Conservation (phyloP, 2,329 filamentous ascomycete genomes). For the Colletotrichum caudatum region DNA sequence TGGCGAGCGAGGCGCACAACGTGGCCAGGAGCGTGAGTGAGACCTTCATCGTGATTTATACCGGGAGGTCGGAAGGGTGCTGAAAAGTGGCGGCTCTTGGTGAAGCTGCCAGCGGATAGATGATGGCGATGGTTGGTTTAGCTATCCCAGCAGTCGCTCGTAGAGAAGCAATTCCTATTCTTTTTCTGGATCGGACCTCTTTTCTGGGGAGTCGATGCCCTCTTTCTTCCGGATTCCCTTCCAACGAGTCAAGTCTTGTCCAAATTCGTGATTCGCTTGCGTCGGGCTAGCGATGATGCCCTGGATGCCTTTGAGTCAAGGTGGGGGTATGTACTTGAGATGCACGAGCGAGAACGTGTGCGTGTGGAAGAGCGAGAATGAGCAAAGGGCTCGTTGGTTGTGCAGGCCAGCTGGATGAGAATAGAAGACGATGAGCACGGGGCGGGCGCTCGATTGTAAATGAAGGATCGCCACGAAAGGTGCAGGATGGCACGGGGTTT, state of each 20-base stretch:
- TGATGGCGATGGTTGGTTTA: neutral
- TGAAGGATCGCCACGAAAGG: constrained; percentile 1
- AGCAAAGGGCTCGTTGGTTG: neutral
- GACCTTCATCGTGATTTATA: constrained; percentile 55
- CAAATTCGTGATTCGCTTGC: constrained; percentile 11
- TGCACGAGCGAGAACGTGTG: neutral
- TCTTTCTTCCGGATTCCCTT: neutral
- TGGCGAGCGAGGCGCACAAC: constrained; percentile 59
- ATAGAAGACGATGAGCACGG: neutral
- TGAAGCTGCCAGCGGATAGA: constrained; percentile 20
- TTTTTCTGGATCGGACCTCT: constrained; percentile 23
- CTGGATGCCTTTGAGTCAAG: constrained; percentile 15
- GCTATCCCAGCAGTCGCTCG: neutral
- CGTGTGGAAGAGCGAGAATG: constrained; percentile 8
- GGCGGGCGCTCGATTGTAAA: constrained; percentile 25
- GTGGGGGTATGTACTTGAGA: neutral
- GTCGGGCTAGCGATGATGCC: constrained; percentile 33
- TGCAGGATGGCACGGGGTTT: neutral
- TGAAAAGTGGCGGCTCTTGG: constrained; percentile 21
- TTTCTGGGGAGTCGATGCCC: neutral
- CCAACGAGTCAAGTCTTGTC: constrained; percentile 3
- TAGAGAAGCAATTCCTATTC: neutral
- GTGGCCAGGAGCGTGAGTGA: constrained; percentile 55
- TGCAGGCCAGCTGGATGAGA: constrained; percentile 34
- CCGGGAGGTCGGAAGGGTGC: neutral